These are phyloP conservation scores for Paecilomyces formosus DNA, from an alignment of 2,329 filamentous ascomycete genomes.

Conservation along the genomic window DNA sequence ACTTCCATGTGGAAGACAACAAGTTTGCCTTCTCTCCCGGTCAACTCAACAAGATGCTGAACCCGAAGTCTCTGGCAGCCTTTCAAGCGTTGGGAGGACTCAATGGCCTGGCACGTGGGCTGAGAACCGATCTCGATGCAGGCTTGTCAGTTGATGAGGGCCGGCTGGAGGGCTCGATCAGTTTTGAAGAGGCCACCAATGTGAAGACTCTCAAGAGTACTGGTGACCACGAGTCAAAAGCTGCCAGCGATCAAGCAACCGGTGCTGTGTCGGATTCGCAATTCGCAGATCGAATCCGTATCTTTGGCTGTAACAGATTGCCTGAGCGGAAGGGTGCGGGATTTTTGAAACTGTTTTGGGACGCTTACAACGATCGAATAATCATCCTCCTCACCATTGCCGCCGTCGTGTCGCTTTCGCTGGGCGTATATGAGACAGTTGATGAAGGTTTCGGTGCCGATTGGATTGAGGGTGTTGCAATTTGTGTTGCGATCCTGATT, in stretches of 20 bases:
- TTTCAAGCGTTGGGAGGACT: constrained; percentile 77
- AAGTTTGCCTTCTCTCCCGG: constrained; percentile 67
- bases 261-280: constrained; percentile 15
- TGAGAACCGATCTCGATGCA: constrained; percentile 62
- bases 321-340: constrained; percentile 58
- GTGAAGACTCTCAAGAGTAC: constrained; percentile 10
- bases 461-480: constrained; percentile 63
- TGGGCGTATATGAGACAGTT: constrained; percentile 63
- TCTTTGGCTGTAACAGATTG: constrained; percentile 55
- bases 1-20: constrained; percentile 71
- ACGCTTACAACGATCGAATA: constrained; percentile 66
- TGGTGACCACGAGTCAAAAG: constrained; percentile 2
- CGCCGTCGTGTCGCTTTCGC: constrained; percentile 59
- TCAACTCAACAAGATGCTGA: constrained; percentile 34
- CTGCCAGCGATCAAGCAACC: constrained; percentile 1
- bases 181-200: constrained; percentile 62
- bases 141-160: constrained; percentile 74
- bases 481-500: constrained; percentile 58
- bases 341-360: constrained; percentile 56
- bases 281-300: constrained; percentile 51
- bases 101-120: constrained; percentile 67
- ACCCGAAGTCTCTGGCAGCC: constrained; percentile 77
- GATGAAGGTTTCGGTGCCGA: constrained; percentile 46
- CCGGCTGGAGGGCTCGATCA: constrained; percentile 55
- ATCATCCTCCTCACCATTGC: constrained; percentile 63